Base-by-base conservation (phyloP, 441 rosid species). In the Gossypium davidsonii region DNA sequence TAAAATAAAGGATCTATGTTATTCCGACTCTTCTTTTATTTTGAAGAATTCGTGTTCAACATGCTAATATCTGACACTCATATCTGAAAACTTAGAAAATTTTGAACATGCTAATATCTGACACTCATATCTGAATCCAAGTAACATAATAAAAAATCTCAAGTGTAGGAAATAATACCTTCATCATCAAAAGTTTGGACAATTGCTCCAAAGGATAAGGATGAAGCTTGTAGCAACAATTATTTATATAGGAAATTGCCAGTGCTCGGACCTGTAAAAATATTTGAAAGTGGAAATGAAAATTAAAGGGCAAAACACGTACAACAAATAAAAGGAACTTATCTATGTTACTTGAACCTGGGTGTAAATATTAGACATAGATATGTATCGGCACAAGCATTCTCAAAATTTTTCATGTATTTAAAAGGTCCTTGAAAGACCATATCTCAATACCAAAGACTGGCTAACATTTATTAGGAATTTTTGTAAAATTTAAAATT, bases 211-310 rank as follows among this genome's bases (percentile, higher is more conserved):
- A 72, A 46, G 95, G 95, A 84, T 89, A 91, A 0, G 98, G 98
- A 77, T 94, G 97, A 81, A 90, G 96, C 85, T 91, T 91, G 85
- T 94, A 94, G 81, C 96, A 81, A 25, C 83, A 85, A 81, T 72
- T 85, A 76, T 94, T 89, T 73, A 94, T 82, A 77, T 84, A 87
- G 25, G 88, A 82, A 63, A 94, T 65, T 18, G 87, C 91, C 14
- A 88, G 70, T 3, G 82, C 85, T 60, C 92, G 87, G 74, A 91
- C 84, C 98, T 91, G 78, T 44, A 77, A 58, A 48, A 73, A 65
- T 20, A 65, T 23, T 77, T 63, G 21, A 52, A 49, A 64, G 8
- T 34, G 78, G 51, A 64, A 2, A 69, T 21, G 18, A 53, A 64
- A 15, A 21, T 25, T 6, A 15, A 17, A 58, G 7, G 14, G 20